Conservation (phyloP, 257 asterid species). For the Solanum piurae region DNA sequence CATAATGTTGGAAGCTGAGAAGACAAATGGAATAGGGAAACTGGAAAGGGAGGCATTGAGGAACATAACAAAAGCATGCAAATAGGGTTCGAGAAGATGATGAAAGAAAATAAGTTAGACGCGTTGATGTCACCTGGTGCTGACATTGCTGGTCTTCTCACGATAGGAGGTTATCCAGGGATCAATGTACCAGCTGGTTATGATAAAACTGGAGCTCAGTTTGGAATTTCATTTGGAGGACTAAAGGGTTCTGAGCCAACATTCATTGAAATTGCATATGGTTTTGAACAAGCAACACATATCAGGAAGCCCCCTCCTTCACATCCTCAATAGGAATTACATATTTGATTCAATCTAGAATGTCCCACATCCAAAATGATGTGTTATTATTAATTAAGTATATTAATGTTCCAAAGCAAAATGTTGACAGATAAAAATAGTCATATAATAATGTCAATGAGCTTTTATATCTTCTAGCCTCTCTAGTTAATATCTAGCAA, state of each 20-base stretch:
- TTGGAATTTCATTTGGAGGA: slow-evolving; percentile 45
- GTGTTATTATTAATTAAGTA: neutral
- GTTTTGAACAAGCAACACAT: slow-evolving; percentile 45
- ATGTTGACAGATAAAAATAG: neutral
- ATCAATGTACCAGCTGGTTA: slow-evolving; percentile 41
- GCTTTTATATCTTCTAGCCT: neutral
- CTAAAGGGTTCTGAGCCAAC: slow-evolving; percentile 37
- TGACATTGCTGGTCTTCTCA: slow-evolving; percentile 1
- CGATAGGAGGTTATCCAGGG: slow-evolving; percentile 39
- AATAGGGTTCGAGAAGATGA: slow-evolving; percentile 26
- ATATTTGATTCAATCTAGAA: neutral
- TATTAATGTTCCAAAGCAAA: neutral
- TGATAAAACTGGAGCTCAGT: slow-evolving; percentile 17
- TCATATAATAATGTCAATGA: neutral
- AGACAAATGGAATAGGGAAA: slow-evolving; percentile 25
- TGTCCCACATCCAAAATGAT: neutral
- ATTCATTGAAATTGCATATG: slow-evolving; percentile 44
- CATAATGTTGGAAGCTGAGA: slow-evolving; percentile 21
- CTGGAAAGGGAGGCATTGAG: slow-evolving; percentile 13
- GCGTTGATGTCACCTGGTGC: slow-evolving; percentile 15
- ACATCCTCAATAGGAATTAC: neutral
- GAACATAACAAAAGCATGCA: slow-evolving; percentile 1
- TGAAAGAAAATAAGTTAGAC: slow-evolving; percentile 22
- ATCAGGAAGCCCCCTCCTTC: slow-evolving; percentile 35
- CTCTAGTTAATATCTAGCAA: neutral